Evolutionary conservation across 1,284 basidiomycete species (phyloP), one percentile per base, ranked within the genome.

Genomic region (Cutaneotrichosporon daszewskae): DNA sequence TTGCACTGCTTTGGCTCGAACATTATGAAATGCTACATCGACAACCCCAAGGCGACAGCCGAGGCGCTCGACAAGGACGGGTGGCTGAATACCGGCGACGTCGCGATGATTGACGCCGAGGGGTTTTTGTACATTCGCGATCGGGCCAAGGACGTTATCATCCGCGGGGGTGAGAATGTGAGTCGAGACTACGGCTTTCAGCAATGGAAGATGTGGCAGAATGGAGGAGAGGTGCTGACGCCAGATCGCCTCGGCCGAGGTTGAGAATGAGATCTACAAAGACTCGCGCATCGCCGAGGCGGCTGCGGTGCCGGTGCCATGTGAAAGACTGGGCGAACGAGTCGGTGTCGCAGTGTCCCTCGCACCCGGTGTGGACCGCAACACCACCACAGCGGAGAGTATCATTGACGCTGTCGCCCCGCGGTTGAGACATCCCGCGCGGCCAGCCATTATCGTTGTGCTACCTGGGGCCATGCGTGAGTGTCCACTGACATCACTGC

Each of bases 11-110:
- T 53, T 11, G 66, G 66, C 5, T 58, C 58, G 12, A 61, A 64
- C 42, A 55, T 67, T 18, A 68, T 68, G 66, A 66, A 64, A 45
- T 57, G 57, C 36, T 68, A 68, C 35, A 54, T 55, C 26, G 56
- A 53, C n/a, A 59, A 68, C 45, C 49, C 55, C 16, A 54, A 52
- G 37, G 64, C 64, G 1, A 68, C 64, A 0, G 39, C 41, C 14
- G 43, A 52, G 26, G 54, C 59, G 4, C 37, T 66, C 5, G 62
- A 64, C 41, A 14, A 28, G 1, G 60, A 64, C 14, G 66, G 66
- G 12, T 69, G 65, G 65, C 47, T 69, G n/a, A 60, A 69, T 51
- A 64, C 50, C 2, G 66, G 66, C 17, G 66, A 69, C 56, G 51
- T 60, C 8, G 66, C 52, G 4, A 53, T 33, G 27, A 33, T 67